phyloP scores from a whole-genome alignment of 495 filamentous ascomycete genomes.

The Letharia columbiana region DNA sequence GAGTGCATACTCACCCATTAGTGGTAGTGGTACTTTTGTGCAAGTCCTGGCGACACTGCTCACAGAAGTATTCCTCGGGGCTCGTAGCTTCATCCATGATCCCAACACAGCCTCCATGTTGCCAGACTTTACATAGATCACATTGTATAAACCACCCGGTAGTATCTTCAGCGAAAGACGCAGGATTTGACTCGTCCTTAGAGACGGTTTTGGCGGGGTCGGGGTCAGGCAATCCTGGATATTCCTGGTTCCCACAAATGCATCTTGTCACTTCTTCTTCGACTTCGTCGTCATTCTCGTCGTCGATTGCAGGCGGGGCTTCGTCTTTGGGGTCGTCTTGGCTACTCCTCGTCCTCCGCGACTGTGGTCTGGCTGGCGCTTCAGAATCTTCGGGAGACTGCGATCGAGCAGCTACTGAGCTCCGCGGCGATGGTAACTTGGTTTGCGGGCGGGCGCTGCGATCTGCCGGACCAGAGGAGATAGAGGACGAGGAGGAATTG shows the following conservation, averaged over 20 bases:
- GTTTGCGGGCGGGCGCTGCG: conserved; percentile 61
- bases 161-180: conserved; percentile 66
- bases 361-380: conserved; percentile 49
- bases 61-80: conserved; percentile 96
- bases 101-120: conserved; percentile 95
- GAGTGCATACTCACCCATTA: conserved; percentile 67
- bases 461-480: conserved; percentile 56
- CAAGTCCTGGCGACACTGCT: conserved; percentile 83
- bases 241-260: conserved; percentile 89
- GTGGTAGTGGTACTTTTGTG: conserved; percentile 70
- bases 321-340: conserved; percentile 55
- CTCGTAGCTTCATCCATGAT: conserved; percentile 88
- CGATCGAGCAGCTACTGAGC: conserved; percentile 64
- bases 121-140: conserved; percentile 96
- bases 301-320: conserved; percentile 43
- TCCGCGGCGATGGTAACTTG: conserved; percentile 63
- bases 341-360: conserved; percentile 62
- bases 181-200: conserved; percentile 42
- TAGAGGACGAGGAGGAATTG: conserved; percentile 69
- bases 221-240: conserved; percentile 75
- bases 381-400: conserved; percentile 70
- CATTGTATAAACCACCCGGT: conserved; percentile 97
- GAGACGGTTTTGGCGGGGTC: conserved; percentile 46
- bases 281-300: conserved; percentile 54
- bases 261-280: conserved; percentile 93